Evolutionary conservation across 768 basidiomycete genomes (phyloP), one percentile per base, ranked within the genome.

Genomic region (Gymnopilus dilepis): DNA sequence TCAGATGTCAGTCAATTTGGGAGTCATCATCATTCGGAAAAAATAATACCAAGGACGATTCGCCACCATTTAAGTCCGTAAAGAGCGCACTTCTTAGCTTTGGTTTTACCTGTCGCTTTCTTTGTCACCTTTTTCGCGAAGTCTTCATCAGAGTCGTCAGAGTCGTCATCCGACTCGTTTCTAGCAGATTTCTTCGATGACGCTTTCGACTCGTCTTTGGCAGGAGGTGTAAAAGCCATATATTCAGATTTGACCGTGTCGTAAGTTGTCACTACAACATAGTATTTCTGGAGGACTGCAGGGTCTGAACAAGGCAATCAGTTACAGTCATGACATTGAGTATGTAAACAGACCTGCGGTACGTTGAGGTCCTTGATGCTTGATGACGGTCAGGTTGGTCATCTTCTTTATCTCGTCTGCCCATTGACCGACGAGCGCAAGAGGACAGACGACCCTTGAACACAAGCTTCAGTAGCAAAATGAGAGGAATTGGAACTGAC

Each of bases 351-450:
- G 64, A 92, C 92, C 83, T 38, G 86, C 86, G 1, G 92, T 84
- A 24, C 97, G 84, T 30, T 69, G 78, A 6, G 88, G 70, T 0
- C 97, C 97, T 48, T 98, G 95, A 72, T 99, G 95, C 55, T 91
- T 86, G 13, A 89, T 74, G 3, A 97, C 94, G 0, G 79, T 83
- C 6, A 97, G 77, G 1, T 80, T 80, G 3, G 81, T 86, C 78
- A 90, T 87, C 67, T 88, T 92, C 55, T 83, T 73, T 47, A 95
- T 87, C 72, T 99, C 97, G 7, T 85, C 80, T 9, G 89, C 89
- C 97, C 97, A 99, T 73, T 99, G 97, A 12, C 84, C 84, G 56
- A 97, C 87, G 12, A 99, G 85, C 13, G 92, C 86, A 12, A 97
- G 82, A 2, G 97, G 97, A 54, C 91, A 92, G 30, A 98, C 78